phyloP scores from a whole-genome alignment of 352 stramenopile species.

The Globisporangium yorkense region DNA sequence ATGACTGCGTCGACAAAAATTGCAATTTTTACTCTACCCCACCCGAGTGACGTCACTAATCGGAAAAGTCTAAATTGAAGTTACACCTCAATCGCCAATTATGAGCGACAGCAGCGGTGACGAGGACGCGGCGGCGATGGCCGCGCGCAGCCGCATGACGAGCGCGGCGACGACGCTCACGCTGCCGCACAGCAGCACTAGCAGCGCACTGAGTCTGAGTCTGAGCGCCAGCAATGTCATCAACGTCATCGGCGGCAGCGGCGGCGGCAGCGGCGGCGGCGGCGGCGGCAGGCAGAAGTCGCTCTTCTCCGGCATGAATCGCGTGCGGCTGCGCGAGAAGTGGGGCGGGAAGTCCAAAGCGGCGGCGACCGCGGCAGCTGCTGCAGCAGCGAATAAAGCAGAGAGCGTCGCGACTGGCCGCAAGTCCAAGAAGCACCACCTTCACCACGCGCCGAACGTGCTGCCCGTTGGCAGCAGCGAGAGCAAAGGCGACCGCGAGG shows the following conservation, averaged over 20 bases:
- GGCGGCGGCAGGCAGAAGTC: conserved; percentile 24
- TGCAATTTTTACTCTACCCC: background rate
- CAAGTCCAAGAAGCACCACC: conserved; percentile 17
- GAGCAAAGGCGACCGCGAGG: conserved; percentile 12
- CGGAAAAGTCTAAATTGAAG: background rate
- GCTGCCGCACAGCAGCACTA: conserved; percentile 7
- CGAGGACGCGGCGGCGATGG: background rate
- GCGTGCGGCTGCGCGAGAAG: conserved; percentile 24
- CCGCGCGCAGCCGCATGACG: background rate
- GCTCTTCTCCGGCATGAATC: conserved; percentile 41
- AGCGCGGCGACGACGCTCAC: conserved; percentile 4
- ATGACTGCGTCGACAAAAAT: conserved; percentile 8
- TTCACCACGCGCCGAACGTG: background rate
- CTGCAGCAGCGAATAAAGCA: background rate
- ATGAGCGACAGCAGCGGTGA: conserved; percentile 44
- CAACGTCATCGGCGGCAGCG: background rate
- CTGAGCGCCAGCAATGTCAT: conserved; percentile 6
- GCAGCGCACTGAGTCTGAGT: background rate
- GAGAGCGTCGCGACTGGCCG: conserved; percentile 3
- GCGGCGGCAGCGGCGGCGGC: conserved; percentile 2
- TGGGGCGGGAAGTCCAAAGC: conserved; percentile 24
- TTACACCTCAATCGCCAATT: background rate
- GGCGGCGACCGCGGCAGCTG: background rate
- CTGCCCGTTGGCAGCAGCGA: conserved; percentile 7
- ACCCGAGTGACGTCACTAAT: background rate